Evolutionary conservation across 345 rosid genomes (phyloP).

Genomic region (Citrus trifoliata): DNA sequence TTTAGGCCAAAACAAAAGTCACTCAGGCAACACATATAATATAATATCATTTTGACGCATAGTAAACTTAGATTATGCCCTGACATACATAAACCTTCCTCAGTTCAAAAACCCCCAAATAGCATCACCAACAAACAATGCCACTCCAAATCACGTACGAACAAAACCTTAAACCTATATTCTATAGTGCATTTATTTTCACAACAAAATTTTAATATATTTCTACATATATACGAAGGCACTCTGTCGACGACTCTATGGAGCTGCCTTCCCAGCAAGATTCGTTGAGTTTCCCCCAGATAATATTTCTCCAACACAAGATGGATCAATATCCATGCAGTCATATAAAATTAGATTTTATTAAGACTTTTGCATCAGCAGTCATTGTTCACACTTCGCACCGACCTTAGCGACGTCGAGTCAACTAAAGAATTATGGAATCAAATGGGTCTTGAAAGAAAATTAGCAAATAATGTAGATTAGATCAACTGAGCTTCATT

Average conservation of each 20-base stretch:
- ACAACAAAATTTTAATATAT: not conserved
- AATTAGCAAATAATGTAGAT: too few species aligned
- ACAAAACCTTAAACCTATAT: not conserved
- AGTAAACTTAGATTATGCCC: not conserved
- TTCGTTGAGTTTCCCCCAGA: not conserved
- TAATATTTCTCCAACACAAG: not conserved
- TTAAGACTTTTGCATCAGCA: not conserved
- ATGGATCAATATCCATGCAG: not conserved
- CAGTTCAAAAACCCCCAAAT: not conserved
- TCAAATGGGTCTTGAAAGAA: not conserved
- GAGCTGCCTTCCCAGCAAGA: not conserved
- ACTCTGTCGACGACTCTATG: not conserved
- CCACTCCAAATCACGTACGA: not conserved
- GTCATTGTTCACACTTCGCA: not conserved
- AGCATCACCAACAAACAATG: not conserved
- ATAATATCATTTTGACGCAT: not conserved
- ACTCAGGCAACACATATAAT: not conserved
- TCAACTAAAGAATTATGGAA: not conserved
- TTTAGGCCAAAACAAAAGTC: not conserved
- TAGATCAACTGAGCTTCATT: too few species aligned
- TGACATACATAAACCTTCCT: not conserved
- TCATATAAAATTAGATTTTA: not conserved
- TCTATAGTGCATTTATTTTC: too few species aligned
- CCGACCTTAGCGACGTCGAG: not conserved
- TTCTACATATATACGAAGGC: not conserved